A percentile compares a stretch with the other conserved stretches of the same genome.
phyloP scores from a whole-genome alignment of 164 flowering plant species.

The Macadamia integrifolia region DNA sequence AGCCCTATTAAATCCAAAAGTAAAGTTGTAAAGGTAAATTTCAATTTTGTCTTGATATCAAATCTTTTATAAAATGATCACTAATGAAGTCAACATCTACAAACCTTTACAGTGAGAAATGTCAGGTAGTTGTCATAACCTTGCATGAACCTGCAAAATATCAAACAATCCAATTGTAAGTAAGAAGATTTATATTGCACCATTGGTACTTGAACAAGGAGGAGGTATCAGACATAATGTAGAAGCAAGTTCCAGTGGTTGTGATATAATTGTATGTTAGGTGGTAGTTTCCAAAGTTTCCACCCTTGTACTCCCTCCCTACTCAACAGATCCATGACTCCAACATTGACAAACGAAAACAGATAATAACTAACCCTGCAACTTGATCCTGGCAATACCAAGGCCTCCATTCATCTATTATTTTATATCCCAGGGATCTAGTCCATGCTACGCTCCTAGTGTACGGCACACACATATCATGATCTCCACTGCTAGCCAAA shows the following conservation, averaged over 20 bases:
- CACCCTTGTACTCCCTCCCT: neutral
- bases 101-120: slow-evolving; percentile 81
- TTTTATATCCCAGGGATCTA: slow-evolving; percentile 65
- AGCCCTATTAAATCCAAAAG: too few species aligned
- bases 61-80: neutral
- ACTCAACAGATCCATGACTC: neutral
- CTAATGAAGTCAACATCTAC: neutral
- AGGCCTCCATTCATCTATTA: slow-evolving; percentile 82
- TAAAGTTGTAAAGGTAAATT: too few species aligned
- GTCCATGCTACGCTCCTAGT: slow-evolving; percentile 95
- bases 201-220: too few species aligned
- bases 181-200: neutral
- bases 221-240: neutral
- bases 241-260: neutral
- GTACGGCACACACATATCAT: slow-evolving; percentile 95
- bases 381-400: slow-evolving; percentile 66
- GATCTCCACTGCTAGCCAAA: slow-evolving; percentile 70
- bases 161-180: neutral
- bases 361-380: slow-evolving; percentile 57
- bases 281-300: neutral
- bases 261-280: too few species aligned
- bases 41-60: too few species aligned
- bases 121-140: slow-evolving; percentile 81
- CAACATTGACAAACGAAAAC: neutral
- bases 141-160: slow-evolving; percentile 55